phyloP scores from a whole-genome alignment of 1,139 yeast genomes.

The Yamadazyma taylorii region DNA sequence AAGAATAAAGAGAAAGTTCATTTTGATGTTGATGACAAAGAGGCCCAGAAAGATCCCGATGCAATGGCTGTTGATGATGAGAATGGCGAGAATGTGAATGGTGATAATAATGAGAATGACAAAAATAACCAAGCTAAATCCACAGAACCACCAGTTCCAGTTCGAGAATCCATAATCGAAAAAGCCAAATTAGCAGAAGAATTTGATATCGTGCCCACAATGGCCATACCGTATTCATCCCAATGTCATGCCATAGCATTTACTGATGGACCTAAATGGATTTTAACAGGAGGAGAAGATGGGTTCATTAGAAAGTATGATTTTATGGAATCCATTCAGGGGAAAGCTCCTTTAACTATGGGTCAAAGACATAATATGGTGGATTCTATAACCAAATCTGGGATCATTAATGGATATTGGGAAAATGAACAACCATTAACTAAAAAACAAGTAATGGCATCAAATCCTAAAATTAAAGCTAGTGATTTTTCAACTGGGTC shows the following conservation, averaged over 20 bases:
- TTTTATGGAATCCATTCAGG: conserved; percentile 80
- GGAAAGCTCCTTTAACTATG: conserved; percentile 85
- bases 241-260: conserved; percentile 77
- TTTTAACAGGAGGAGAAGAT: conserved; percentile 95
- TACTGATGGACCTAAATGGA: conserved; percentile 81
- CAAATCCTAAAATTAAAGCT: conserved; percentile 45
- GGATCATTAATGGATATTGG: conserved; percentile 85
- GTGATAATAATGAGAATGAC: conserved; percentile 3
- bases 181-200: conserved; percentile 48
- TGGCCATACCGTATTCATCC: conserved; percentile 69
- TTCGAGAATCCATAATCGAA: conserved; percentile 39
- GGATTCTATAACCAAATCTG: conserved; percentile 83
- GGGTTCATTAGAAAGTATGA: conserved; percentile 92
- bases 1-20: conserved; percentile 21
- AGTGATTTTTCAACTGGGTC: conserved; percentile 44
- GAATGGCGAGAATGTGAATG: neutral
- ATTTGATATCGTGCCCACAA: conserved; percentile 64
- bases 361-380: conserved; percentile 89
- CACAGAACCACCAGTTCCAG: conserved; percentile 10
- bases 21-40: conserved; percentile 4
- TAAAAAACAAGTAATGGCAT: conserved; percentile 35
- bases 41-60: conserved; percentile 1
- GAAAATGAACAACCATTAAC: conserved; percentile 88
- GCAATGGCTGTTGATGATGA: neutral
- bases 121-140: conserved; percentile 4